Evolutionary conservation across 805 yeast genomes (phyloP).

Genomic region (Kodamaea lidongshanica): DNA sequence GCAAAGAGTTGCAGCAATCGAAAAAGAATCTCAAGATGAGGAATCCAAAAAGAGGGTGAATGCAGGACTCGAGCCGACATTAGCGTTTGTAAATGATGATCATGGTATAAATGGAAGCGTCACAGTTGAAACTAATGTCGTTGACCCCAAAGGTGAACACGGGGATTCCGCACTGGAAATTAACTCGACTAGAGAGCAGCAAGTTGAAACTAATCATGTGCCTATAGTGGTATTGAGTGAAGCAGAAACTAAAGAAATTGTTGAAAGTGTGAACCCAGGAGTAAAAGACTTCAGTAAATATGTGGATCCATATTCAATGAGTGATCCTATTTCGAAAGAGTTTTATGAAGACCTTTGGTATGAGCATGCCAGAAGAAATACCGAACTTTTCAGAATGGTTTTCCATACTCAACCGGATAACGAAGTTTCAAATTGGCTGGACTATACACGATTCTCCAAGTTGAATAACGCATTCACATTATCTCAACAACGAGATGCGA

Average conservation of each 20-base stretch:
- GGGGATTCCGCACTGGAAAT: constrained; percentile 6
- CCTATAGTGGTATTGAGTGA: constrained; percentile 42
- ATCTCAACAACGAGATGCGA: constrained; percentile 33
- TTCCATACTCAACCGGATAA: constrained; percentile 96
- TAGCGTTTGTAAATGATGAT: constrained; percentile 3
- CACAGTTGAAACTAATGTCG: constrained; percentile 4
- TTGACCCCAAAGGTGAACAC: constrained; percentile 3
- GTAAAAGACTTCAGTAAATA: constrained; percentile 36
- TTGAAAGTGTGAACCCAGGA: constrained; percentile 35
- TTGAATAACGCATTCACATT: constrained; percentile 51
- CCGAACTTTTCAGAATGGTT: constrained; percentile 71
- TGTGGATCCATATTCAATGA: constrained; percentile 83
- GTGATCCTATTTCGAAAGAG: constrained; percentile 76
- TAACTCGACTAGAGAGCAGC: constrained; percentile 14
- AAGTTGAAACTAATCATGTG: constrained; percentile 12
- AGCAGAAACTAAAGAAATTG: constrained; percentile 34
- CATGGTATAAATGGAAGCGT: constrained; percentile 3
- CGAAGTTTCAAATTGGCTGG: constrained; percentile 82
- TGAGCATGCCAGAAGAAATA: constrained; percentile 76
- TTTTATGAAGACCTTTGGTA: constrained; percentile 86
- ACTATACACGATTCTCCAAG: constrained; percentile 66
- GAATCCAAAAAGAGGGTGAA: constrained; percentile 31
- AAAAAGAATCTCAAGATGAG: constrained; percentile 32
- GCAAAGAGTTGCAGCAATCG: constrained; percentile 57
- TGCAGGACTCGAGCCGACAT: constrained; percentile 24